Evolutionary conservation across 768 basidiomycete genomes (phyloP), one percentile per base, ranked within the genome.

Genomic region (Leccinum longicurvipes): DNA sequence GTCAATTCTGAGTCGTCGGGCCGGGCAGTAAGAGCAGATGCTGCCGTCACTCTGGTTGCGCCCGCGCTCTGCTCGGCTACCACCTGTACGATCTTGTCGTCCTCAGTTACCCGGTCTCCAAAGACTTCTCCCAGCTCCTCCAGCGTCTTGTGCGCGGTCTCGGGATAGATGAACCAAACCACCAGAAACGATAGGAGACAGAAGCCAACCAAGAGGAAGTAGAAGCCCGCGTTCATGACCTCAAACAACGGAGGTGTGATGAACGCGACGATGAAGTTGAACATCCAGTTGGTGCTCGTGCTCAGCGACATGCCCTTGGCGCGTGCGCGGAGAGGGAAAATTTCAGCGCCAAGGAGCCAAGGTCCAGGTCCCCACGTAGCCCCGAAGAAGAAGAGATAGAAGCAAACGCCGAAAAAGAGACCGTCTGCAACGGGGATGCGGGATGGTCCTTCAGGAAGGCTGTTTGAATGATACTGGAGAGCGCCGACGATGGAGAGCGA

Each of bases 341-440:
- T 72, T 56, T 82, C 82, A 2, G 79, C 80, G 17, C 74, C 74
- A 47, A 82, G 76, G 11, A 81, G 72, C 80, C 79, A 82, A 2
- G 81, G 77, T 21, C 74, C 74, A 0, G 81, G 81, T 39, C 81
- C 81, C 81, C 81, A 81, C 62, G 81, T 79, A 21, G 78, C 79
- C 6, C 79, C 81, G 50, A 78, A 83, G 61, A 83, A 75, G 65
- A 85, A 83, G 23, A 85, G 74, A 64, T 85, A 85, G n/a, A 80
- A 61, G 60, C 80, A 80, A 52, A 82, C 76, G 56, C 78, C 73
- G 53, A 70, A 74, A 29, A 73, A 76, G 53, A 75, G 69, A 15
- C 68, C 73, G 48, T 75, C 61, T 11, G 76, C 71, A n/a, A 67
- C 66, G 3, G 66, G 68, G 23, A 71, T 51, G 10, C 73, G 64